Base-by-base conservation (phyloP, 2,329 filamentous ascomycete genomes). In the Epichloe gansuensis region DNA sequence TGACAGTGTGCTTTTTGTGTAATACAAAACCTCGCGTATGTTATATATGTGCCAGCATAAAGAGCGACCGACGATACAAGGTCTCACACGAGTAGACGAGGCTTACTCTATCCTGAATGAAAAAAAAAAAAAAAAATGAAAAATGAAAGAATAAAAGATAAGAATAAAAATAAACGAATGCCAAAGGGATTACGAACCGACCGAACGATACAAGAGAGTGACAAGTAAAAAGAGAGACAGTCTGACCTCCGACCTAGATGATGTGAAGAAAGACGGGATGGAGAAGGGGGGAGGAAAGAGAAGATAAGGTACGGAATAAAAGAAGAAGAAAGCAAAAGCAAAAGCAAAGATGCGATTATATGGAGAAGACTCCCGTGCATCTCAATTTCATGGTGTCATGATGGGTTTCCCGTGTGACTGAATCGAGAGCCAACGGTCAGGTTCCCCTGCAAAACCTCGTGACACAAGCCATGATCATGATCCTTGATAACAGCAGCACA, bases 41-140 rank as follows among this genome's bases (percentile, higher is more conserved):
- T 49, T 21, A 31, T 43, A 45, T 17, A 21, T 50, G 54, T 49
- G 50, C 54, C 57, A 56, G 57, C 61, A 51, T 62, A 62, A 57
- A 56, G 58, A 64, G 56, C 58, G 61, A 63, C 59, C 55, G 56
- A 47, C 49, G 43, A 56, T 46, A 53, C 25, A 1, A 4, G n/a
- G 9, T 17, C 21, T 44, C 3, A 44, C 27, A 27, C 27, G 41
- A 6, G 45, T 36, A 17, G 5, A 36, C 4, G 13, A 11, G 35
- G 27, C 12, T n/a, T 25, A 13, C 23, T 41, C 31, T 34, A 35
- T 23, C 27, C 21, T 31, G 44, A 47, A 47, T 23, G 49, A 52
- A 41, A 54, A 47, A 40, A 49, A 47, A 51, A 51, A 48, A 25
- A 39, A 0, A 27, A 5, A 31, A 44, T 11, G 15, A 13, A 12